Conservation (phyloP, 2,329 filamentous ascomycete genomes). For the Neospermospora avenae region DNA sequence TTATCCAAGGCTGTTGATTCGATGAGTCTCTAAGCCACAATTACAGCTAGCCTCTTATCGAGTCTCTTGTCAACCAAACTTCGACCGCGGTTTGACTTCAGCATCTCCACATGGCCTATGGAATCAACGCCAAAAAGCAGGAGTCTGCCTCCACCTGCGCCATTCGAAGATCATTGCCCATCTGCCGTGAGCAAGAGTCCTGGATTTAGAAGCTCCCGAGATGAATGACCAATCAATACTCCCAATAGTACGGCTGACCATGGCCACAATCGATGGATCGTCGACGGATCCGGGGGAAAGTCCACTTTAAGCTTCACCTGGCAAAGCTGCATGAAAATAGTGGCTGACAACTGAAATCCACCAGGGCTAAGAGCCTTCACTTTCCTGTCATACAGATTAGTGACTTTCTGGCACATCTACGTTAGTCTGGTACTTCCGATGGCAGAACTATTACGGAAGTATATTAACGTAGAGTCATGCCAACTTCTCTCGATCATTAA, state of each 20-base stretch:
- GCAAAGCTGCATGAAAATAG: no score
- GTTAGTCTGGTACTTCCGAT: not conserved
- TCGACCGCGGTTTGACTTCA: not conserved
- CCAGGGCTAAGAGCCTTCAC: not conserved
- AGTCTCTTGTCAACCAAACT: not conserved
- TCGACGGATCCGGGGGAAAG: no score
- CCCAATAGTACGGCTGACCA: not conserved
- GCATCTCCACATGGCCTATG: not conserved
- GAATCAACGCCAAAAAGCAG: not conserved
- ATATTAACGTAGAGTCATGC: not conserved
- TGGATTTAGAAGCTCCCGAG: not conserved
- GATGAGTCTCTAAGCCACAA: not conserved
- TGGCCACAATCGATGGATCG: not conserved
- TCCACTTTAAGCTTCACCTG: no score
- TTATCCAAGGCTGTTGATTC: not conserved
- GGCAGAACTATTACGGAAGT: not conserved
- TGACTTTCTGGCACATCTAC: not conserved
- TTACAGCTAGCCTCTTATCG: not conserved
- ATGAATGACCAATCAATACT: not conserved
- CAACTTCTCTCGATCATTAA: not conserved
- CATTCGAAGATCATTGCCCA: constrained; percentile 1
- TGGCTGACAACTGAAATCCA: not conserved
- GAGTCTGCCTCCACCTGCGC: not conserved
- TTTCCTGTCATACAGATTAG: not conserved
- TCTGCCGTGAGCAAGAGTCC: not conserved